phyloP scores from a whole-genome alignment of 768 basidiomycete species.

The Hydnum rufescens region DNA sequence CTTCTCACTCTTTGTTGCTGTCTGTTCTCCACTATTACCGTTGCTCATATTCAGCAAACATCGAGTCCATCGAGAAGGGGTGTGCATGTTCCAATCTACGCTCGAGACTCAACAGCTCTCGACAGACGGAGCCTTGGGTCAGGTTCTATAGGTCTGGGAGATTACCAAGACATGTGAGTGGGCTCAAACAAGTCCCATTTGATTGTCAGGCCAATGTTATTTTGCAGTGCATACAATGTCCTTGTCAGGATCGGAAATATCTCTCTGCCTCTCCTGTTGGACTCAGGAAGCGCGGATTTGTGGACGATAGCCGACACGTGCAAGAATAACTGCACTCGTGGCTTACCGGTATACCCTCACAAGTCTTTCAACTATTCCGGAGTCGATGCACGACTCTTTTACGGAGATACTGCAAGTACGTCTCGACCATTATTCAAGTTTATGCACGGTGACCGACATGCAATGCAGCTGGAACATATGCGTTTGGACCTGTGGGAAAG shows the following conservation, averaged over 20 bases:
- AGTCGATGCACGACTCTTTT: constrained; percentile 30
- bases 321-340: constrained; percentile 22
- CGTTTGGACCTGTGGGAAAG: constrained; percentile 34
- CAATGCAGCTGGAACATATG: neutral
- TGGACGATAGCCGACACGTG: constrained; percentile 52
- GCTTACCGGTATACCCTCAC: constrained; percentile 30
- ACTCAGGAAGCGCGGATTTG: constrained; percentile 61
- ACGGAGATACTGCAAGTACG: constrained; percentile 53
- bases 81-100: neutral
- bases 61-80: too few species aligned
- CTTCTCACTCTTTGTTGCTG: too few species aligned
- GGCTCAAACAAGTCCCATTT: constrained; percentile 1
- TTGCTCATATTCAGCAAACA: too few species aligned
- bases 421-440: constrained; percentile 30
- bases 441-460: neutral
- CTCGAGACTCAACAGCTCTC: neutral
- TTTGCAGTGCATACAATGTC: constrained; percentile 41
- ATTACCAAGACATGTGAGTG: constrained; percentile 41
- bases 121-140: constrained; percentile 8
- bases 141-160: constrained; percentile 34
- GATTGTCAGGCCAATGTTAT: neutral
- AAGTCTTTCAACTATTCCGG: constrained; percentile 27
- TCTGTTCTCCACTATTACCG: too few species aligned
- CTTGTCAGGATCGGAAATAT: constrained; percentile 35
- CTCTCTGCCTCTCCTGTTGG: constrained; percentile 37